Conservation (phyloP, 257 asterid species). For the Lycium barbarum region DNA sequence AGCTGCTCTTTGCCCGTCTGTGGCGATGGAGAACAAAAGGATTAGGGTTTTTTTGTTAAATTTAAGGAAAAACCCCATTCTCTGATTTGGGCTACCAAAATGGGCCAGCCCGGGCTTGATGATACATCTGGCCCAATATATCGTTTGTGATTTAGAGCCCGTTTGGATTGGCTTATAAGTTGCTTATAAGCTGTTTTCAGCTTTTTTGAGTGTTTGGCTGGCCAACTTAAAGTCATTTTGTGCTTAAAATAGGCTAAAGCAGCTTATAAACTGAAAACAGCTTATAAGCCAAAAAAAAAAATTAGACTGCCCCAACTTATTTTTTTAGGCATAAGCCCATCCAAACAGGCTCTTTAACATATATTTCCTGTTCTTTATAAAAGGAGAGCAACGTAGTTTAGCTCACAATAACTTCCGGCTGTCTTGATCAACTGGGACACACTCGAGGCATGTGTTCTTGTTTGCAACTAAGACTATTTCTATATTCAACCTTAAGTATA, state of each 20-base stretch:
- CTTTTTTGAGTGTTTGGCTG: no score
- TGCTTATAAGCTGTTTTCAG: no score
- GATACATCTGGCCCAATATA: constrained; percentile 14
- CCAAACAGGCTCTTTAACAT: no score
- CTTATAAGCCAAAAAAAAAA: no score
- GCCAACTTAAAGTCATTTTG: no score
- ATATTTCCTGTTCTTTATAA: background rate
- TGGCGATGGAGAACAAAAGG: background rate
- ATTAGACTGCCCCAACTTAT: no score
- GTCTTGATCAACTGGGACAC: background rate
- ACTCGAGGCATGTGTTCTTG: background rate
- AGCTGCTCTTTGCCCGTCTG: background rate
- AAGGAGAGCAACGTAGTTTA: background rate
- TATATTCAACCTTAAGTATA: no score
- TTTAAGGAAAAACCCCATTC: background rate
- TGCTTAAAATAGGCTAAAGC: no score
- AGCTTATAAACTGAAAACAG: no score
- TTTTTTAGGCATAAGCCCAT: no score
- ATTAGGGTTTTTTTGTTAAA: constrained; percentile 17
- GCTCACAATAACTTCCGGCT: background rate
- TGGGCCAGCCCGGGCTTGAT: background rate
- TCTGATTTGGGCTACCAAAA: background rate
- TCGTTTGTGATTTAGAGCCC: no score
- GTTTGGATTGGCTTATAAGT: no score
- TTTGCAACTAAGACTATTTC: background rate